Base-by-base conservation (phyloP, 148 eudicot genomes). In the Fagopyrum homotropicum region DNA sequence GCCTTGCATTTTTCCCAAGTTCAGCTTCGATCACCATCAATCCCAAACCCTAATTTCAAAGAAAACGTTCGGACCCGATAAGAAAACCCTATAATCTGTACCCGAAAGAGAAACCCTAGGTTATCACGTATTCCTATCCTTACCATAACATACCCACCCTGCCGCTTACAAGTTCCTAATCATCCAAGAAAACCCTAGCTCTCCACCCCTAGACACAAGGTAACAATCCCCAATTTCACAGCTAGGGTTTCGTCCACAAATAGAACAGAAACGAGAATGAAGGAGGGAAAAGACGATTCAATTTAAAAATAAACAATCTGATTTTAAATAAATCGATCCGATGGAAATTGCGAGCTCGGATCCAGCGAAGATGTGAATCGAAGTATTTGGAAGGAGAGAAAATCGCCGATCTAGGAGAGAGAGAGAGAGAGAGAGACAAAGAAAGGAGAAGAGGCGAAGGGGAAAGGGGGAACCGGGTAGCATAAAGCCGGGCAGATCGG, bases 1-100 rank as follows among this genome's bases (percentile, higher is more conserved):
- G 73, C 78, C 78, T 76, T 69, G 78, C 78, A 76, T 76, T 76
- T 76, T 76, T 63, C 61, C 78, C 73, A 68, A 44, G 47, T 68
- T 50, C 43, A 64, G 73, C 61, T 66, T 76, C 73, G 73, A 76
- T 50, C 78, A 76, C 73, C 73, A 76, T 76, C 73, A 76, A 76
- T 76, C 22, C 71, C 73, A 49, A 76, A 51, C 78, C 73, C 73
- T 40, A 76, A 76, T 75, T 75, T 4, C 49, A 11, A 49, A 76
- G 2, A 9, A 47, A 59, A 4, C 14, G 45, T 59, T 70, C 74
- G 6, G 35, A 4, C 63, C n/a, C 75, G 56, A 52, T 5, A 73
- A 30, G 11, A 55, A 52, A 73, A 40, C 61, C 49, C 47, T 73
- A 52, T 12, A 66, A 73, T 30, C n/a, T 55, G n/a, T 73, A 64